Conservation (phyloP, 164 flowering plant genomes). For the Sedum album region DNA sequence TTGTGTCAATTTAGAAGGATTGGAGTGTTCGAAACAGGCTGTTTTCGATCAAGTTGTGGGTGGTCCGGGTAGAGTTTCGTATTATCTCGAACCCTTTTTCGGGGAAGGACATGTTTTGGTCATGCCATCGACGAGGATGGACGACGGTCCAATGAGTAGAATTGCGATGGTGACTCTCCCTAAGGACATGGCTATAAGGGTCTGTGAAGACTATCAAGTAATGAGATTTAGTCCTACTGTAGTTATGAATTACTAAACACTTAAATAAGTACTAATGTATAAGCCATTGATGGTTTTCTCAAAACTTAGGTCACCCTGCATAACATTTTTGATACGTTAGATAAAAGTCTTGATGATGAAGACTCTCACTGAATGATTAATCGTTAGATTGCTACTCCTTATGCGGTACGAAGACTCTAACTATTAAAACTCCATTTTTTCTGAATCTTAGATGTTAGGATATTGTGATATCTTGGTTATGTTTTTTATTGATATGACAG, state of each 20-base stretch:
- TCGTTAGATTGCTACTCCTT: too few species aligned
- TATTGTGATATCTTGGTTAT: too few species aligned
- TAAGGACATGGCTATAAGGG: too few species aligned
- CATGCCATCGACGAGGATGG: constrained; percentile 26
- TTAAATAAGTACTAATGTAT: not conserved
- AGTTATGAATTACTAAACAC: constrained; percentile 20
- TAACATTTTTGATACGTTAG: too few species aligned
- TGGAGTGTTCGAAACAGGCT: constrained; percentile 23
- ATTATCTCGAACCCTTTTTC: constrained; percentile 32
- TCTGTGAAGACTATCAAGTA: constrained; percentile 32
- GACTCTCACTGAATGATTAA: too few species aligned
- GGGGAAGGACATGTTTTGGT: constrained; percentile 45
- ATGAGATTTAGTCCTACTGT: constrained; percentile 32
- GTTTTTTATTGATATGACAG: too few species aligned
- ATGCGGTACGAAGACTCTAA: too few species aligned
- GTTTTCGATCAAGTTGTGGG: constrained; percentile 22
- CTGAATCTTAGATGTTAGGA: too few species aligned
- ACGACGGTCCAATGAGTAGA: constrained; percentile 38
- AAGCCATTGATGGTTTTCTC: too few species aligned
- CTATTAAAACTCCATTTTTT: too few species aligned
- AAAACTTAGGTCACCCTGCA: too few species aligned
- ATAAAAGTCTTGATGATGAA: too few species aligned
- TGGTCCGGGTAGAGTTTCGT: constrained; percentile 33
- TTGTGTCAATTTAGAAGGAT: constrained; percentile 34
- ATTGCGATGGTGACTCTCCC: constrained; percentile 53